Evolutionary conservation across 2,329 filamentous ascomycete species (phyloP), one percentile per base, ranked within the genome.

Genomic region (Epicoccum sorghinum): DNA sequence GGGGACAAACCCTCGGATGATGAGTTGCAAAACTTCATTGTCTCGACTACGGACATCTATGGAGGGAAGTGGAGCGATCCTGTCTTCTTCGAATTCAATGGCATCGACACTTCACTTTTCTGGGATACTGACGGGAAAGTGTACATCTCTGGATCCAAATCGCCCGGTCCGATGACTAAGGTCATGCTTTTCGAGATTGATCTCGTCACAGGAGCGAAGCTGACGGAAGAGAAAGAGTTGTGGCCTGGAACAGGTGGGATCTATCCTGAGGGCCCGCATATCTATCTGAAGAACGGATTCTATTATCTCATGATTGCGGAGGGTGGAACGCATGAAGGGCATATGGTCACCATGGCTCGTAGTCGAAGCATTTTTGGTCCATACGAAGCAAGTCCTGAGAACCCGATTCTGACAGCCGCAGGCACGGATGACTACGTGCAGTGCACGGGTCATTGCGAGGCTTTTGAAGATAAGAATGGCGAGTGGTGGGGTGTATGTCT

Each of bases 281-380:
- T 75, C 7, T 73, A 73, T 54, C 55, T 59, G 18, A 69, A 66
- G 38, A 62, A 72, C 46, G 68, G 57, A 3, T 70, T 62, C 10
- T 74, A 72, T 44, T 75, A 73, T 39, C 57, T 75, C 1, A 44
- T 75, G 48, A 61, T 73, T 30, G 70, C 71, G 0, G 69, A 75
- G 58, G 73, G 71, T 18, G 63, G 58, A 5, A 33, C 32, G 7
- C 10, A 33, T 13, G 32, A 33, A 13, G 32, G 32, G 4, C 32
- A 33, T 13, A 33, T 30, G 18, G 30, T 45, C 12, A 32, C 33
- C 13, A 61, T 61, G 35, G 59, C 60, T 14, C 47, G 60, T 4
- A 59, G 58, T 23, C 43, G 45, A 25, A 51, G 27, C 33, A 54
- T 61, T 1, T 48, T 43, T 10, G 59, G 59, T 8, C 59, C 58